phyloP scores from a whole-genome alignment of 768 basidiomycete species.

The Naganishia vaughanmartiniae region DNA sequence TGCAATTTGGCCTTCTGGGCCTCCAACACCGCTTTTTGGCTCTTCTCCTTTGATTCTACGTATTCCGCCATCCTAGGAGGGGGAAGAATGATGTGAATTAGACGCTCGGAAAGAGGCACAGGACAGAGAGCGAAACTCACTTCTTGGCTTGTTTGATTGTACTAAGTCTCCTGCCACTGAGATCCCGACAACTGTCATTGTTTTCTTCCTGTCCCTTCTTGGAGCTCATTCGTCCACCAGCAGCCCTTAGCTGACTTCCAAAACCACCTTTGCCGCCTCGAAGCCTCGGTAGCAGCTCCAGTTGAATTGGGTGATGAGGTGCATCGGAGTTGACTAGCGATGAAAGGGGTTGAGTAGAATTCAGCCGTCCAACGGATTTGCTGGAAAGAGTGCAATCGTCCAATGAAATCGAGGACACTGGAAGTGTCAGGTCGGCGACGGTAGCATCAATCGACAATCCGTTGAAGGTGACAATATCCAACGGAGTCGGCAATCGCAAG shows the following conservation, averaged over 20 bases:
- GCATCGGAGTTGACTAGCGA: constrained; percentile 20
- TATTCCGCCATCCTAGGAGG: constrained; percentile 70
- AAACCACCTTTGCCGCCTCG: constrained; percentile 96
- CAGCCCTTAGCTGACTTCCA: constrained; percentile 90
- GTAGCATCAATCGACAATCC: constrained; percentile 11
- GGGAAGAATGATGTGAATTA: neutral
- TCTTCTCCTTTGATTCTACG: constrained; percentile 31
- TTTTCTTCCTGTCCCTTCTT: constrained; percentile 58
- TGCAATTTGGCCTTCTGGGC: constrained; percentile 76
- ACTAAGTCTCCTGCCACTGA: constrained; percentile 81
- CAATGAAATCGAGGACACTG: neutral
- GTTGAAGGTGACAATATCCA: constrained; percentile 30
- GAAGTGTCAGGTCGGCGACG: constrained; percentile 13
- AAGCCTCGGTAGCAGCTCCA: constrained; percentile 72
- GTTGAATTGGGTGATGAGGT: constrained; percentile 31
- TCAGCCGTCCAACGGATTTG: neutral
- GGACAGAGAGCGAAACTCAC: constrained; percentile 55
- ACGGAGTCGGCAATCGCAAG: constrained; percentile 44
- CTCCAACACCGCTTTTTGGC: constrained; percentile 9
- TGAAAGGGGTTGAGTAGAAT: constrained; percentile 51
- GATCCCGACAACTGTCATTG: constrained; percentile 89
- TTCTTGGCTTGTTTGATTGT: constrained; percentile 96
- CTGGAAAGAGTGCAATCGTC: constrained; percentile 1
- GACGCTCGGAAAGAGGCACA: neutral
- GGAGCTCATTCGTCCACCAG: constrained; percentile 96